Evolutionary conservation across 352 stramenopile genomes (phyloP).

Genomic region (Nothophytophthora sp.): DNA sequence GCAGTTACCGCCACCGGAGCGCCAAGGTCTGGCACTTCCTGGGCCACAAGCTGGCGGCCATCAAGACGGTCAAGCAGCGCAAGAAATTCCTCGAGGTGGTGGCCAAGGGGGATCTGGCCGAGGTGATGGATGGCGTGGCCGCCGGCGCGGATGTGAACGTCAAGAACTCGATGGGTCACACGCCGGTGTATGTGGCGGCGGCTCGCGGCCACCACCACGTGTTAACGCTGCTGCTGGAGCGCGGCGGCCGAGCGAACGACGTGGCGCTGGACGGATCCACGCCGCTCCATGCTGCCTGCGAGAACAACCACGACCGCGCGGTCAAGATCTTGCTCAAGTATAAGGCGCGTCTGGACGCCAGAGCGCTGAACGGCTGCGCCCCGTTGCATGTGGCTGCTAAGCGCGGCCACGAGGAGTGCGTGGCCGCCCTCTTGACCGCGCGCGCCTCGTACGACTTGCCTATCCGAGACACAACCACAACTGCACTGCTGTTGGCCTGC

Average conservation of each 20-base stretch:
- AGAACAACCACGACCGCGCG: slow-evolving; percentile 56
- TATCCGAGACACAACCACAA: slow-evolving; percentile 44
- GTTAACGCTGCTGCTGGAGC: slow-evolving; percentile 66
- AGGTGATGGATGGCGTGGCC: slow-evolving; percentile 66
- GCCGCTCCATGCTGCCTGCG: slow-evolving; percentile 59
- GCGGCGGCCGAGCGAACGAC: slow-evolving; percentile 59
- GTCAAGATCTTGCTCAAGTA: slow-evolving; percentile 65
- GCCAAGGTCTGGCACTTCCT: slow-evolving; percentile 76
- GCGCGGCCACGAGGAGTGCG: slow-evolving; percentile 45
- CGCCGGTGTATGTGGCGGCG: slow-evolving; percentile 60
- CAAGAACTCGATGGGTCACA: slow-evolving; percentile 53
- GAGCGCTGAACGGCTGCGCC: slow-evolving; percentile 47
- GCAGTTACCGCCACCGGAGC: slow-evolving; percentile 24
- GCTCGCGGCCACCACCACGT: slow-evolving; percentile 58
- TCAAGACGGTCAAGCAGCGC: slow-evolving; percentile 67
- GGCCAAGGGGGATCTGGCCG: slow-evolving; percentile 43
- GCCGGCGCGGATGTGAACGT: slow-evolving; percentile 55
- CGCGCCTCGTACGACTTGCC: slow-evolving; percentile 52
- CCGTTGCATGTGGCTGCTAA: slow-evolving; percentile 69
- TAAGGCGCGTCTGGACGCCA: slow-evolving; percentile 44
- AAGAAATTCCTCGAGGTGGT: slow-evolving; percentile 72
- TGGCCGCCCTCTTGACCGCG: slow-evolving; percentile 43
- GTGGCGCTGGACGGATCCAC: slow-evolving; percentile 53
- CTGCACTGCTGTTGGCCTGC: slow-evolving; percentile 74
- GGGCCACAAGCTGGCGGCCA: slow-evolving; percentile 70